phyloP scores from a whole-genome alignment of 164 flowering plant species.

The Houttuynia cordata region DNA sequence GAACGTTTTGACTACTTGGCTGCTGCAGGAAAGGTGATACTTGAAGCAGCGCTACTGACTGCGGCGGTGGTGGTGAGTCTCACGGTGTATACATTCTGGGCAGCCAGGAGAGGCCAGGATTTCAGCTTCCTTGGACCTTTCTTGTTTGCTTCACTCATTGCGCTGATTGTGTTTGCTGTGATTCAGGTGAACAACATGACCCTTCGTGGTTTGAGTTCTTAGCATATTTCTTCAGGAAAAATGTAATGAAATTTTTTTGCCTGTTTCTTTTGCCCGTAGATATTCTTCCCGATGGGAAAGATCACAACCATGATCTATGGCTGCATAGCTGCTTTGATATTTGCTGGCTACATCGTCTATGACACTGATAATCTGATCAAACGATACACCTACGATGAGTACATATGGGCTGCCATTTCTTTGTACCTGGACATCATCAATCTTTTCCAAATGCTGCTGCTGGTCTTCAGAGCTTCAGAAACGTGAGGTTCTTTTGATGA shows the following conservation, averaged over 20 bases:
- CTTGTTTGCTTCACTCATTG: conserved; percentile 16
- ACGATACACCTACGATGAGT: conserved; percentile 72
- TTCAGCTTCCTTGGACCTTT: conserved; percentile 36
- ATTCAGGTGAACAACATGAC: conserved; percentile 3
- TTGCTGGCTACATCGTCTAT: conserved; percentile 77
- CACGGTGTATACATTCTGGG: conserved; percentile 38
- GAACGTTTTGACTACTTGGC: not conserved
- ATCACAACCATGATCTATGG: conserved; percentile 62
- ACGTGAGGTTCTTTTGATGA: not conserved
- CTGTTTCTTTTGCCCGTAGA: conserved; percentile 28
- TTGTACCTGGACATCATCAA: conserved; percentile 74
- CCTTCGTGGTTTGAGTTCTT: not conserved
- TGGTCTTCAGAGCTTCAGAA: conserved; percentile 37
- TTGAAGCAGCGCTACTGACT: conserved; percentile 21
- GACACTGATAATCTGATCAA: conserved; percentile 90
- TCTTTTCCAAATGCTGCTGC: conserved; percentile 57
- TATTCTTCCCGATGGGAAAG: conserved; percentile 64
- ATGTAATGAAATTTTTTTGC: not conserved
- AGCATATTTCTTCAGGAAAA: no score
- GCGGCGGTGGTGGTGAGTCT: conserved; percentile 17
- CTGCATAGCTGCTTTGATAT: conserved; percentile 56
- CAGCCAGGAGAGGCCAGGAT: conserved; percentile 25
- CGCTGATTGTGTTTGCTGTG: conserved; percentile 10
- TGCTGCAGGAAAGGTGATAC: conserved; percentile 20
- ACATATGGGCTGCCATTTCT: conserved; percentile 77